These are phyloP conservation scores for Staphylotrichum tortipilum DNA, from an alignment of 495 filamentous ascomycete species.

Conservation along the genomic window DNA sequence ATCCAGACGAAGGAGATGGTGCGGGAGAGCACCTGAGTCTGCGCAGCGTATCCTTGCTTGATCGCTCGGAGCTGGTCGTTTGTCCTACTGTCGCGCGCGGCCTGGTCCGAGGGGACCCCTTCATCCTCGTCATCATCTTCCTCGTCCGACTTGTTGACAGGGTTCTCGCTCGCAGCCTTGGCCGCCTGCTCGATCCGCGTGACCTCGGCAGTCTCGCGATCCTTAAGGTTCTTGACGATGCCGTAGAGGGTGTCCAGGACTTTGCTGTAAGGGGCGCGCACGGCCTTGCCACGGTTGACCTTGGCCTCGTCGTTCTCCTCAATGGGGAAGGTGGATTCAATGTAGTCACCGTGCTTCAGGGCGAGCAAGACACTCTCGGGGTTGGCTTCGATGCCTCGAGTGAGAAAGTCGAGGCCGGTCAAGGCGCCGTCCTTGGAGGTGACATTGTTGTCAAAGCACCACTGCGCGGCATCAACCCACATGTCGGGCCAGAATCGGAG, in stretches of 20 bases:
- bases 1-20: slow-evolving; percentile 91
- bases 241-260: slow-evolving; percentile 78
- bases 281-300: slow-evolving; percentile 59
- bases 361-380: slow-evolving; percentile 86
- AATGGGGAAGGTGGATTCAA: slow-evolving; percentile 61
- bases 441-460: slow-evolving; percentile 70
- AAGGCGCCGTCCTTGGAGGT: slow-evolving; percentile 55
- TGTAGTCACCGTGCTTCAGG: slow-evolving; percentile 77
- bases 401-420: slow-evolving; percentile 54
- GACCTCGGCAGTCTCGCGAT: slow-evolving; percentile 61
- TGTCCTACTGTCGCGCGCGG: slow-evolving; percentile 46
- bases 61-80: slow-evolving; percentile 61
- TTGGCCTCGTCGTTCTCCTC: slow-evolving; percentile 65
- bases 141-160: slow-evolving; percentile 28
- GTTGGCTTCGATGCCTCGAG: slow-evolving; percentile 75
- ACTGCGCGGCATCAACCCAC: slow-evolving; percentile 92
- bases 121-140: slow-evolving; percentile 60
- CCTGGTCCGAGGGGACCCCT: slow-evolving; percentile 46
- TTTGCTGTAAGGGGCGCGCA: slow-evolving; percentile 74
- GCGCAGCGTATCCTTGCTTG: slow-evolving; percentile 57
- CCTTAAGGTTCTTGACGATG: slow-evolving; percentile 62
- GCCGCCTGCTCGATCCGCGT: slow-evolving; percentile 58
- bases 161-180: slow-evolving; percentile 25
- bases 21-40: slow-evolving; percentile 63
- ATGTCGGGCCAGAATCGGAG: slow-evolving; percentile 88